Evolutionary conservation across 768 basidiomycete genomes (phyloP).

Genomic region (Suillus americanus): DNA sequence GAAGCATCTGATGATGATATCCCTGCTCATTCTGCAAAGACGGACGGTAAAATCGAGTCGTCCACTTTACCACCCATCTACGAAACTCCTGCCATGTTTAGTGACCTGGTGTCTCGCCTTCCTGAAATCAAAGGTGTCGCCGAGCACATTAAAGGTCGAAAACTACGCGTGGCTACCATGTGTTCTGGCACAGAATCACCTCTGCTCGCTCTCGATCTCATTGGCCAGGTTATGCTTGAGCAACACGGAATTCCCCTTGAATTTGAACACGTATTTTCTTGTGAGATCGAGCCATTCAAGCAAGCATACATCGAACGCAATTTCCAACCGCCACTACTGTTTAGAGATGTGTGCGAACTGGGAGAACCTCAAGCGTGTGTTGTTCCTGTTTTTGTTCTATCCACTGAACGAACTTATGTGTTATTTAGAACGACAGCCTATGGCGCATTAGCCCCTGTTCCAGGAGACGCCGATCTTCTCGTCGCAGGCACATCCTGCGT

Average conservation of each 20-base stretch:
- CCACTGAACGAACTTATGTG: background rate
- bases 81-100: constrained; percentile 70
- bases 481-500: constrained; percentile 96
- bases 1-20: constrained; percentile 32
- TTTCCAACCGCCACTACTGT: constrained; percentile 88
- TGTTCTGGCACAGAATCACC: constrained; percentile 97
- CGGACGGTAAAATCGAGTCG: constrained; percentile 43
- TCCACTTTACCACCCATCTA: constrained; percentile 78
- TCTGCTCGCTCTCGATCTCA: constrained; percentile 83
- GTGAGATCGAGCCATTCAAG: constrained; percentile 96
- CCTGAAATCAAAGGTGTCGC: constrained; percentile 67
- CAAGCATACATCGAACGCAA: constrained; percentile 98
- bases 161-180: constrained; percentile 94
- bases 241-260: constrained; percentile 65
- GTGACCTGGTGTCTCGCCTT: constrained; percentile 66
- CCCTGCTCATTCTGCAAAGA: constrained; percentile 37
- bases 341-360: constrained; percentile 92
- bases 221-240: constrained; percentile 71
- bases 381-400: background rate
- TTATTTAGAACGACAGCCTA: constrained; percentile 82
- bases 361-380: constrained; percentile 76
- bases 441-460: constrained; percentile 80
- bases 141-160: constrained; percentile 70
- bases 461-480: constrained; percentile 87
- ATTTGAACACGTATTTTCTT: constrained; percentile 92